Evolutionary conservation across 2,329 filamentous ascomycete genomes (phyloP).

Genomic region (Penicillium sp.): DNA sequence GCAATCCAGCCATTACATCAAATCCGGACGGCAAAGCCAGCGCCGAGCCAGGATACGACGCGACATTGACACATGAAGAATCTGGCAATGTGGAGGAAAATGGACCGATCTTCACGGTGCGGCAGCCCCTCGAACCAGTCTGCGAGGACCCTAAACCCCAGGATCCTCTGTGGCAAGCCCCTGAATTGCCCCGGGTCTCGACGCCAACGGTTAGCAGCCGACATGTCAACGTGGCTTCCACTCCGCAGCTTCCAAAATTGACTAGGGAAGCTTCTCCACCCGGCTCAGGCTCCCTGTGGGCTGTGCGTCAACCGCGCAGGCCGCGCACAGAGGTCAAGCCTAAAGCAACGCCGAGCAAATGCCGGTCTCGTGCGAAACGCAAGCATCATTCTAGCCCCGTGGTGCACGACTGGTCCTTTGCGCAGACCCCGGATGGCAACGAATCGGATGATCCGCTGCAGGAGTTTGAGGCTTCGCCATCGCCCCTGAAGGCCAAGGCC

Average conservation of each 20-base stretch:
- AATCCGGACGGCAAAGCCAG: constrained; percentile 2
- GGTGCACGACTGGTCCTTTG: constrained; percentile 36
- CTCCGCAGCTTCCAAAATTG: constrained; percentile 16
- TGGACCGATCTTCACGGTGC: constrained; percentile 3
- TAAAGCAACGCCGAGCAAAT: constrained; percentile 17
- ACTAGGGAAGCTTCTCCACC: constrained; percentile 30
- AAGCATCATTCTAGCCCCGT: constrained; percentile 28
- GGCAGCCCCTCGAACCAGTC: constrained; percentile 2
- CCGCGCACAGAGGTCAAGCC: constrained; percentile 22
- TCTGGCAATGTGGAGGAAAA: not conserved
- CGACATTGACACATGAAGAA: not conserved
- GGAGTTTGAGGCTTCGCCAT: constrained; percentile 31
- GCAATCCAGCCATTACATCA: not conserved
- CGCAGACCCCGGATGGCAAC: constrained; percentile 28
- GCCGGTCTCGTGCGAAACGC: constrained; percentile 17
- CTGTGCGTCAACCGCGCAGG: constrained; percentile 25
- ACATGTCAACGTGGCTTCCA: constrained; percentile 7
- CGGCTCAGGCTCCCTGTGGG: constrained; percentile 36
- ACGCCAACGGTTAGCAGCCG: constrained; percentile 15
- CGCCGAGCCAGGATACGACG: not conserved
- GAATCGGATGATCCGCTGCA: constrained; percentile 43
- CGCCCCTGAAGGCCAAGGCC: constrained; percentile 20
- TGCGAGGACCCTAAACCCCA: constrained; percentile 5
- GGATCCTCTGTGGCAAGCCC: constrained; percentile 20
- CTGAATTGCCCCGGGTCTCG: constrained; percentile 17